Base-by-base conservation (phyloP, 75 land plant species). In the Pinus tabuliformis region DNA sequence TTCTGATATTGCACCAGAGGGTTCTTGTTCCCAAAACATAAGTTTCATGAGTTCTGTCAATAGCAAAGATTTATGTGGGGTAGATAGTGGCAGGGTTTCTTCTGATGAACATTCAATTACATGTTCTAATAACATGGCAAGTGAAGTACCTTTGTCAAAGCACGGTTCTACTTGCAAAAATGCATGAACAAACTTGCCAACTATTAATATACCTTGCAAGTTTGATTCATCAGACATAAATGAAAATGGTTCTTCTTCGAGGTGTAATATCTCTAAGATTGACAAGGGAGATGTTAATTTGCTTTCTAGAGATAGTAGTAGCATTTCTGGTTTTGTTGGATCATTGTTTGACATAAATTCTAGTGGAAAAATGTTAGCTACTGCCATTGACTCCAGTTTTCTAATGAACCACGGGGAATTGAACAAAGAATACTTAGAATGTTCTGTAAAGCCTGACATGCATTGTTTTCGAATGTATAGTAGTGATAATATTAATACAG, bases 21-120 rank as follows among this genome's bases (percentile, higher is more conserved):
- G 42, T 42, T 68, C 42, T 30, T 68, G 71, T 68, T 42, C 71
- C 71, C 22, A 18, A 37, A 68, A 8, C 52, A 68, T 68, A 68
- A 68, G n/a, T 68, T 39, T 39, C n/a, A n/a, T 13, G 2, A 42
- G 4, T 21, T 68, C 52, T 68, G 24, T 68, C 71, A 42, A 21
- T 68, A 42, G 52, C 52, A 68, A 52, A 68, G n/a, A 42, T 68
- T 37, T 39, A 20, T 39, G 52, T 9, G 21, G 49, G n/a, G 52
- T 37, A 42, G 71, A 42, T 20, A 68, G 42, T n/a, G 4, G 49
- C 13, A 37, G 52, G 24, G 4, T 6, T 42, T 68, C 24, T 39
- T 68, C 52, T 7, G 24, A 42, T 1, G 49, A 68, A 68, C 52
- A 42, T 37, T 18, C 52, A 42, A 20, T 68, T 42, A 68, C 49